Evolutionary conservation across 352 stramenopile genomes (phyloP).

Genomic region (Pythium rhizo-oryzae): DNA sequence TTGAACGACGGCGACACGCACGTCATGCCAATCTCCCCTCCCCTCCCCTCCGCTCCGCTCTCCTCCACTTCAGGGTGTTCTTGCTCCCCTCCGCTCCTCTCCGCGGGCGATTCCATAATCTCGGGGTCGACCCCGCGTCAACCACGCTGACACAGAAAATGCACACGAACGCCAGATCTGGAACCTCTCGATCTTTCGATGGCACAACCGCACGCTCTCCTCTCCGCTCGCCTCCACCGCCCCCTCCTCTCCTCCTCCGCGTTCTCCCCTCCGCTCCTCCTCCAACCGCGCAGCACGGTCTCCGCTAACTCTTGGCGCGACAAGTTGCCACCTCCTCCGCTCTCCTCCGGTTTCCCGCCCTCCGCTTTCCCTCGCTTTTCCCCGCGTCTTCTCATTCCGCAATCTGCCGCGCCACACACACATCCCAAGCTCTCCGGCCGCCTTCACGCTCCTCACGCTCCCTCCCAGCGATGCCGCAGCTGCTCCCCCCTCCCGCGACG

Average conservation of each 20-base stretch:
- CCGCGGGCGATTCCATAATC: too few species aligned
- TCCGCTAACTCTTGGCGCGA: too few species aligned
- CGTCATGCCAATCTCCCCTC: slow-evolving; percentile 1
- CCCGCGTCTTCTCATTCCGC: neutral
- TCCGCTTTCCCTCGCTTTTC: neutral
- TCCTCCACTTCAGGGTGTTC: neutral
- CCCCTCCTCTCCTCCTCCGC: neutral
- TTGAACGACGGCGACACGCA: neutral
- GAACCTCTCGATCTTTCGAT: neutral
- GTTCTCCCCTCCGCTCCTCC: too few species aligned
- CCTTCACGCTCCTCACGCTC: neutral
- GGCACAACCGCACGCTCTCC: neutral
- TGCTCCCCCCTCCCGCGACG: slow-evolving; percentile 19
- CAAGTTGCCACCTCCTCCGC: neutral
- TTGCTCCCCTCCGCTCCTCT: neutral
- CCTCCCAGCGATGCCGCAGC: slow-evolving; percentile 11
- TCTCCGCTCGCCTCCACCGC: neutral
- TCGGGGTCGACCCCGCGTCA: too few species aligned
- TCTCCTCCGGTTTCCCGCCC: neutral
- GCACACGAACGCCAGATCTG: neutral
- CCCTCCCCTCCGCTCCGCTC: slow-evolving; percentile 4
- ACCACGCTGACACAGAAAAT: neutral
- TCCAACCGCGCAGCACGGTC: too few species aligned
- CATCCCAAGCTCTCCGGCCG: slow-evolving; percentile 1
- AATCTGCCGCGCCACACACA: too few species aligned